Percentiles rank a stretch among this genome's conserved stretches.
Conservation (phyloP, 73 alveolate species). For the Paramecium pentaurelia region DNA sequence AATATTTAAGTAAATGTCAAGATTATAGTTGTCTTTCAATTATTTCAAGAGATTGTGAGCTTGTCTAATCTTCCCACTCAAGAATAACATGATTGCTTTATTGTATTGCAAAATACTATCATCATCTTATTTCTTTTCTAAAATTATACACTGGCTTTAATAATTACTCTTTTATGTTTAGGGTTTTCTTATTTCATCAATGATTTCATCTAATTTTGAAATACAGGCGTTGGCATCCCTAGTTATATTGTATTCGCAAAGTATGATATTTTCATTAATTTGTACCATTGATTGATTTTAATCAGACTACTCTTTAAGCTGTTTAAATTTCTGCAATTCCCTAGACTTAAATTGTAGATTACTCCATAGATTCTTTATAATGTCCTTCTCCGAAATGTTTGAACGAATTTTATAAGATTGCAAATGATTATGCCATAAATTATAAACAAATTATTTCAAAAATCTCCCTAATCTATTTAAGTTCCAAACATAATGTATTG, state of each 20-base stretch:
- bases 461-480: conserved; percentile 23
- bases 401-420: neutral
- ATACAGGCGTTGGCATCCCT: neutral
- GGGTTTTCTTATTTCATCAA: neutral
- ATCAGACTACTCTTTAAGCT: conserved; percentile 14
- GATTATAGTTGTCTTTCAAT: neutral
- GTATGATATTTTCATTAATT: conserved; percentile 2
- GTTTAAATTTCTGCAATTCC: conserved; percentile 6
- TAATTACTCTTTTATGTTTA: neutral
- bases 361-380: conserved; percentile 33
- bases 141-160: neutral
- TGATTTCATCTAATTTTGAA: neutral
- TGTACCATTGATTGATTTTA: neutral
- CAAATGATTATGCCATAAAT: conserved; percentile 33
- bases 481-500: neutral
- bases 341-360: neutral
- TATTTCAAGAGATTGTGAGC: neutral
- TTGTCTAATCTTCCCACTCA: neutral
- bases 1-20: neutral
- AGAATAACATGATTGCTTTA: neutral
- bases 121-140: conserved; percentile 39
- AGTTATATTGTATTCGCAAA: conserved; percentile 3
- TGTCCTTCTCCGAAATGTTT: neutral
- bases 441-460: neutral
- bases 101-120: conserved; percentile 22